Evolutionary conservation across 2,329 filamentous ascomycete species (phyloP).

Genomic region (Penicillium sp.): DNA sequence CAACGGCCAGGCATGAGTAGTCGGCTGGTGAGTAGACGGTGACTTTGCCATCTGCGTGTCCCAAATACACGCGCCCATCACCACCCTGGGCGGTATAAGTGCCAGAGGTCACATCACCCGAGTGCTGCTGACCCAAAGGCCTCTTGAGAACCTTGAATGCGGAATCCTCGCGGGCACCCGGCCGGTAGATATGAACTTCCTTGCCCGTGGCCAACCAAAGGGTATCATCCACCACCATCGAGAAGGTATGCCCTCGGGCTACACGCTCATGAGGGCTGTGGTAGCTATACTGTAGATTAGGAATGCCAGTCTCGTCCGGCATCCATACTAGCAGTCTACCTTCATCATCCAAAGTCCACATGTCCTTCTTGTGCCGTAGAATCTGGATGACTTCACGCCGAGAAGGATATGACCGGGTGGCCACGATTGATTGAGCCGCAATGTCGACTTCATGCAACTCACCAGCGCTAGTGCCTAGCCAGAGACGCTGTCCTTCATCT

Average conservation of each 20-base stretch:
- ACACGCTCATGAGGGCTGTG: slow-evolving; percentile 67
- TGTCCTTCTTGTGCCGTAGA: slow-evolving; percentile 77
- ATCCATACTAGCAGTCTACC: slow-evolving; percentile 86
- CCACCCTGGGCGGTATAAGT: slow-evolving; percentile 70
- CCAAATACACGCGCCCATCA: slow-evolving; percentile 81
- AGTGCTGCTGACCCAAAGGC: slow-evolving; percentile 67
- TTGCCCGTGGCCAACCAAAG: slow-evolving; percentile 88
- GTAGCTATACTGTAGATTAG: slow-evolving; percentile 70
- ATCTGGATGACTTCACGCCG: slow-evolving; percentile 80
- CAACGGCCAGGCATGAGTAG: slow-evolving; percentile 71
- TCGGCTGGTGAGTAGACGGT: slow-evolving; percentile 82
- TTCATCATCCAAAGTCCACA: slow-evolving; percentile 92
- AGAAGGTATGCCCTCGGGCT: slow-evolving; percentile 79
- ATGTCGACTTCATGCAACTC: slow-evolving; percentile 90
- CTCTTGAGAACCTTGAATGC: slow-evolving; percentile 73
- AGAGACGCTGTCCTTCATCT: slow-evolving; percentile 76
- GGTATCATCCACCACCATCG: slow-evolving; percentile 77
- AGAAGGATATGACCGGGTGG: slow-evolving; percentile 70
- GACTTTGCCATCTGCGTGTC: slow-evolving; percentile 89
- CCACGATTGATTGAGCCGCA: slow-evolving; percentile 65
- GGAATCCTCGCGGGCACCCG: slow-evolving; percentile 63
- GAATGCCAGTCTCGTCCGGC: slow-evolving; percentile 68
- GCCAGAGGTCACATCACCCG: slow-evolving; percentile 84
- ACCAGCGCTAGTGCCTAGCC: slow-evolving; percentile 85
- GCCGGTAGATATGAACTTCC: slow-evolving; percentile 79